These are phyloP conservation scores for Populus tomentosa DNA, from an alignment of 441 rosid genomes.

Conservation along the genomic window DNA sequence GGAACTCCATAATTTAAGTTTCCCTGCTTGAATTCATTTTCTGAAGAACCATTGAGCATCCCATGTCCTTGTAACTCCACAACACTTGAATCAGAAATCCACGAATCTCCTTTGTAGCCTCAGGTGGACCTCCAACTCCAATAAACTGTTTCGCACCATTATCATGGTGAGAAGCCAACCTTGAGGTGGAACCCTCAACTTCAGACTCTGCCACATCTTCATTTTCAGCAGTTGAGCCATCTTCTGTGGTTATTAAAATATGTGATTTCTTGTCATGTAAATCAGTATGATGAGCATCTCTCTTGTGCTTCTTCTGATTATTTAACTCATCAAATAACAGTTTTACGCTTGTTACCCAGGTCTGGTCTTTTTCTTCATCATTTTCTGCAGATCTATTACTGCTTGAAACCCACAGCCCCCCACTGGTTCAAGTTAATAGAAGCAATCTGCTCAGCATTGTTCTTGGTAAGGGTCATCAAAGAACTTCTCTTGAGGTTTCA, in stretches of 20 bases:
- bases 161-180: no score
- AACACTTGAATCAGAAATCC: no score
- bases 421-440: constrained; percentile 42
- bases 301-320: constrained; percentile 55
- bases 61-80: no score
- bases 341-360: constrained; percentile 56
- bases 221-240: constrained; percentile 83
- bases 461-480: constrained; percentile 71
- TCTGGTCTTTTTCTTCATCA: constrained; percentile 57
- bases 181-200: no score
- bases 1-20: no score
- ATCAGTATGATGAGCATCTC: constrained; percentile 49
- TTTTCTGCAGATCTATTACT: constrained; percentile 30
- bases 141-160: no score
- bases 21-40: no score
- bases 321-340: constrained; percentile 54
- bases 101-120: no score
- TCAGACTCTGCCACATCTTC: constrained; percentile 98
- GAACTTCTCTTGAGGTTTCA: constrained; percentile 71
- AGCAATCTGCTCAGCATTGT: constrained; percentile 44
- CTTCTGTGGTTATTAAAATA: constrained; percentile 68
- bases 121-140: no score
- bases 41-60: no score
- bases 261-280: constrained; percentile 63
- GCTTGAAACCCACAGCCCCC: constrained; percentile 51